These are phyloP conservation scores for Drosera capensis DNA, from an alignment of 148 eudicot species.

Conservation along the genomic window DNA sequence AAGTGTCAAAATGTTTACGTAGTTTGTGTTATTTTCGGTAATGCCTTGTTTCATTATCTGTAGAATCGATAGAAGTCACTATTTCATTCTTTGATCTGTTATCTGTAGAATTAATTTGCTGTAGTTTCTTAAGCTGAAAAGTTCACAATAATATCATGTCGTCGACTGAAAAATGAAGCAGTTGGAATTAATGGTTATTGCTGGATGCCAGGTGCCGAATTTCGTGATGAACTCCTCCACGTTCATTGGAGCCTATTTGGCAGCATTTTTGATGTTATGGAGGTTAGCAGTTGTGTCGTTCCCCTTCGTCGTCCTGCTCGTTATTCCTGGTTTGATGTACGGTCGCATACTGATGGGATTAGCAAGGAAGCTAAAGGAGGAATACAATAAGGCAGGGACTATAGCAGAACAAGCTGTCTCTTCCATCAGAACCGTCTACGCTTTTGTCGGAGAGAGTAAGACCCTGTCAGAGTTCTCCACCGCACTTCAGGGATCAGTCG, in stretches of 20 bases:
- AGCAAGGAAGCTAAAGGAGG: slow-evolving; percentile 17
- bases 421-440: slow-evolving; percentile 22
- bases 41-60: too few relatives aligned
- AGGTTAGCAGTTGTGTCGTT: slow-evolving; percentile 18
- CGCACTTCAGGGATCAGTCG: slow-evolving; percentile 17
- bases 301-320: slow-evolving; percentile 17
- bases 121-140: too few relatives aligned
- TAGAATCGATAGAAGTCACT: too few relatives aligned
- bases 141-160: too few relatives aligned
- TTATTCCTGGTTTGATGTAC: slow-evolving; percentile 20
- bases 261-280: slow-evolving; percentile 19
- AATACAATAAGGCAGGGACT: slow-evolving; percentile 17
- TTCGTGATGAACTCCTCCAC: slow-evolving; percentile 14
- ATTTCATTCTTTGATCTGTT: too few relatives aligned
- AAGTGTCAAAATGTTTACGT: too few relatives aligned
- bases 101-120: too few relatives aligned
- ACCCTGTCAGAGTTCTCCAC: slow-evolving; percentile 14
- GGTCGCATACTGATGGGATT: slow-evolving; percentile 15
- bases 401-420: slow-evolving; percentile 26
- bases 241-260: slow-evolving; percentile 13
- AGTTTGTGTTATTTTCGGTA: too few relatives aligned
- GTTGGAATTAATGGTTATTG: slow-evolving; percentile 4
- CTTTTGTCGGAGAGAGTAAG: slow-evolving; percentile 19
- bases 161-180: not conserved
- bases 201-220: slow-evolving; percentile 15